phyloP scores from a whole-genome alignment of 202 grass and related monocot genomes.

The Musa balbisiana region DNA sequence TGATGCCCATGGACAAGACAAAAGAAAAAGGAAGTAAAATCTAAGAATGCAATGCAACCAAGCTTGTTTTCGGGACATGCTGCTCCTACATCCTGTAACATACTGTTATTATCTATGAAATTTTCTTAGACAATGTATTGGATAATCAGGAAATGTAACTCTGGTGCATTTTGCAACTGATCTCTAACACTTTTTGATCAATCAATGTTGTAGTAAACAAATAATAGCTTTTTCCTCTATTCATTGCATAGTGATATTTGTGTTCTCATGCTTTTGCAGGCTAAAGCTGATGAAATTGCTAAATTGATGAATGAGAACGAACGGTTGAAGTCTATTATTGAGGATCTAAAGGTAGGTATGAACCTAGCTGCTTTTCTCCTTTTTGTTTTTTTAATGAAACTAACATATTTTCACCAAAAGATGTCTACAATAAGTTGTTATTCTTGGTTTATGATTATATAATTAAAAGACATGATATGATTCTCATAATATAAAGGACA shows the following conservation, averaged over 20 bases:
- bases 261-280: constrained; percentile 38
- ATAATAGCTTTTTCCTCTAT: neutral
- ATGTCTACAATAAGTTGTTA: neutral
- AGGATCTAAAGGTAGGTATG: constrained; percentile 83
- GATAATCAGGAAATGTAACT: neutral
- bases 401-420: neutral
- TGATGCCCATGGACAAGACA: too few relatives aligned
- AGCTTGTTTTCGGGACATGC: too few relatives aligned
- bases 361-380: constrained; percentile 15
- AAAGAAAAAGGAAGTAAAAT: too few relatives aligned
- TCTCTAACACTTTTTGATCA: neutral
- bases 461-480: neutral
- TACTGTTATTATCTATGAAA: too few relatives aligned
- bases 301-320: constrained; percentile 94
- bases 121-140: too few relatives aligned
- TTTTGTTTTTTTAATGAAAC: constrained; percentile 7
- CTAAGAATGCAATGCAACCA: too few relatives aligned
- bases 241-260: neutral
- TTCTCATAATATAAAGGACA: neutral
- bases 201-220: neutral
- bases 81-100: too few relatives aligned
- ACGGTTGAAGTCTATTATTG: constrained; percentile 71
- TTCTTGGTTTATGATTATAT: neutral
- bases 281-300: constrained; percentile 96
- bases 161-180: neutral